phyloP scores from a whole-genome alignment of 179 eudicot genomes.

The Corrigiola litoralis region DNA sequence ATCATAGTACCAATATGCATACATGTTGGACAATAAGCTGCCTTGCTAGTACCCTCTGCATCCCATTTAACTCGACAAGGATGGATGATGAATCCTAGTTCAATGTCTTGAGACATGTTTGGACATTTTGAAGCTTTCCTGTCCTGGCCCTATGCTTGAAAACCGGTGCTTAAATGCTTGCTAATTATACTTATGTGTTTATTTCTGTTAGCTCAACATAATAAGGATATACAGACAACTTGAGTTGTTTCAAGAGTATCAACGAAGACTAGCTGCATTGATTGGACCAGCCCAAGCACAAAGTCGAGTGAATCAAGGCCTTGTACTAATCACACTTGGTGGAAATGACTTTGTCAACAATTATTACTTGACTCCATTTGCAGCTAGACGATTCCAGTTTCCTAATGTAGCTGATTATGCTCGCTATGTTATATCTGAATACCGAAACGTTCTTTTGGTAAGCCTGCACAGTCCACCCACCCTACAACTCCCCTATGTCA shows the following conservation, averaged over 20 bases:
- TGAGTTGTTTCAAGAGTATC: conserved; percentile 33
- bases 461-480: too few species aligned
- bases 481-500: neutral
- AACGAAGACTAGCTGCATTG: conserved; percentile 31
- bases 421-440: conserved; percentile 30
- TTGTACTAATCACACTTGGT: conserved; percentile 40
- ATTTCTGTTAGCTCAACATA: conserved; percentile 32
- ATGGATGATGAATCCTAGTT: too few species aligned
- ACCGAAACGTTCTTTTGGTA: conserved; percentile 25
- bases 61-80: too few species aligned
- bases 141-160: too few species aligned
- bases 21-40: too few species aligned
- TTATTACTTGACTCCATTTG: conserved; percentile 36
- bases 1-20: too few species aligned
- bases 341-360: conserved; percentile 51
- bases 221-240: conserved; percentile 32
- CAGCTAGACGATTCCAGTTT: conserved; percentile 35
- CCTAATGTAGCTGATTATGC: conserved; percentile 31
- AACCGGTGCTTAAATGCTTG: too few species aligned
- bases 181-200: neutral
- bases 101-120: too few species aligned
- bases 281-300: conserved; percentile 27
- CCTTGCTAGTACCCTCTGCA: too few species aligned
- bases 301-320: conserved; percentile 28
- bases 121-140: too few species aligned